Base-by-base conservation (phyloP, 1,284 basidiomycete species). In the Irpex sp. region DNA sequence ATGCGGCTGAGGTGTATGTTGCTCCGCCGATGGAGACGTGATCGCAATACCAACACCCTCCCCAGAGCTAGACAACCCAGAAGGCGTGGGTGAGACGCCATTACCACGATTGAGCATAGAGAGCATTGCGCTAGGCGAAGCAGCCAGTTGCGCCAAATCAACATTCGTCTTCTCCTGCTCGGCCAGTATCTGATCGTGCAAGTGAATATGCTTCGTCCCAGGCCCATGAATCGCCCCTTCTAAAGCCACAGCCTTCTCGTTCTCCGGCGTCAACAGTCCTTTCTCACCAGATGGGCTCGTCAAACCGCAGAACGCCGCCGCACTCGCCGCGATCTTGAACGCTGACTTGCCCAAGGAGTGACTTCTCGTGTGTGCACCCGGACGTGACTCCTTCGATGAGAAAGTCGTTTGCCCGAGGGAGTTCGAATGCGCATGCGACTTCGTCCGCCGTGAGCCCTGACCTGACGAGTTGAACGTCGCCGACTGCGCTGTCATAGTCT, bases 21-120 rank as follows among this genome's bases (percentile, higher is more conserved):
- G 76, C 7, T 80, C 79, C 28, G 14, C 52, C 3, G 72, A 69
- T 3, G 76, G 72, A 0, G 87, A 86, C 4, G 84, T 83, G 19
- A 91, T 70, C 5, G 89, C 90, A 59, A 91, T 83, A 2, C 88
- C 89, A 7, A 89, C 78, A 23, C 73, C 74, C 60, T 77, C 75
- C 7, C 68, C 73, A 0, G 71, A 72, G 19, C 59, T 64, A 16
- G 67, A 71, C 55, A 61, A 57, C n/a, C 62, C 70, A 2, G 71
- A 73, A 4, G 74, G 73, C 0, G 71, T 69, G 0, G 75, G 75
- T 4, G 75, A 75, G 62, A 65, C 3, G 64, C 63, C 65, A 64
- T 56, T 42, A 28, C 48, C 35, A n/a, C 47, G 58, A 21, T 54
- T 49, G 45, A 63, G 19, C 60, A 65, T 66, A 12, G 63, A 63